Evolutionary conservation across 2,329 filamentous ascomycete genomes (phyloP).

Genomic region (Colletotrichum sp.): DNA sequence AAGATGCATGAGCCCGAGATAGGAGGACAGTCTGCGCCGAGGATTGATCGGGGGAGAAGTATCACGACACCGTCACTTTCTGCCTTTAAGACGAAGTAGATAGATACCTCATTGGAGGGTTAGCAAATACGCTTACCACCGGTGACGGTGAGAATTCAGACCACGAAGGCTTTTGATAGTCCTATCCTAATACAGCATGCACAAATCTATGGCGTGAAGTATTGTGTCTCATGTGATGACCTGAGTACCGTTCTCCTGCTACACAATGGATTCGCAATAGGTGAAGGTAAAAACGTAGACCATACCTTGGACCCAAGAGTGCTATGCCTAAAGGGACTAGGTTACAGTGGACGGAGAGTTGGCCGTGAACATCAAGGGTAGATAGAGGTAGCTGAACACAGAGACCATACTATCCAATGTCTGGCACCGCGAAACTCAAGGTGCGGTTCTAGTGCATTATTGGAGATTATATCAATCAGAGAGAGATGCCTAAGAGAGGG

Average conservation of each 20-base stretch:
- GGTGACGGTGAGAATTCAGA: not conserved
- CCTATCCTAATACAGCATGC: not conserved
- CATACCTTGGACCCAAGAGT: not conserved
- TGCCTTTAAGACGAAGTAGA: not conserved
- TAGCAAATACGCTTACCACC: not conserved
- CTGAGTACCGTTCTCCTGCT: not conserved
- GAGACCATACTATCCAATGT: not conserved
- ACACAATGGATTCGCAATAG: not conserved
- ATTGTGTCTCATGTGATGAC: not conserved
- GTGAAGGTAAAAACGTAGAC: not conserved
- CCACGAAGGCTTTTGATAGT: not conserved
- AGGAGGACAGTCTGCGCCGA: not conserved
- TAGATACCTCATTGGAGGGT: not conserved
- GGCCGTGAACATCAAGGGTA: not conserved
- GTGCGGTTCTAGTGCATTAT: not conserved
- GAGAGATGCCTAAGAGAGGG: fast-evolving
- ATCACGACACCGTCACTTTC: not conserved
- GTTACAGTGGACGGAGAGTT: not conserved
- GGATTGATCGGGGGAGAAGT: not conserved
- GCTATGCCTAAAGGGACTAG: not conserved
- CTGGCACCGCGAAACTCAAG: not conserved
- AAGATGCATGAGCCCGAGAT: not conserved
- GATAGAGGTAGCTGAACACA: not conserved
- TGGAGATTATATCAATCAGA: not conserved
- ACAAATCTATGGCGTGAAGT: not conserved